A percentile compares a stretch with the other conserved stretches of the same genome.
Conservation (phyloP, 169 alveolate genomes). For the Plasmodium gonderi region DNA sequence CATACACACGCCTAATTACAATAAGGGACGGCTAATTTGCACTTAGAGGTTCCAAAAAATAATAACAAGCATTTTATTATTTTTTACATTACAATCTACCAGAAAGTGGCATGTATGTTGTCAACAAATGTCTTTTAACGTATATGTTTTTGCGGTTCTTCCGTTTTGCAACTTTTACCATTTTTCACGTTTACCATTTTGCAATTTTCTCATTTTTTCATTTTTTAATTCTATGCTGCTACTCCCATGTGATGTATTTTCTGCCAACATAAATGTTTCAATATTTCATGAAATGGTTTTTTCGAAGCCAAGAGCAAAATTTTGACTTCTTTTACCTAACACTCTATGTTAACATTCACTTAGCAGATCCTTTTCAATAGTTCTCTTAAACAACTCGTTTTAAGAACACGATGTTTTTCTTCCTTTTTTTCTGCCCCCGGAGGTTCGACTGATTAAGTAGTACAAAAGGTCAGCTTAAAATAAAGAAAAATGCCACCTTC, state of each 20-base stretch:
- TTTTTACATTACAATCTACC: background rate
- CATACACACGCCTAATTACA: background rate
- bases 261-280: background rate
- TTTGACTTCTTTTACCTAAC: background rate
- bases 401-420: background rate
- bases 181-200: background rate
- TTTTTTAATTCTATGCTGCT: background rate
- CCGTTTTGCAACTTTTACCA: too few species aligned
- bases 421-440: background rate
- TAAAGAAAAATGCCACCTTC: background rate
- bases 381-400: background rate
- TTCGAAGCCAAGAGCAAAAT: background rate
- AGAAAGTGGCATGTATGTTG: background rate
- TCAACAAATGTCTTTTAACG: background rate
- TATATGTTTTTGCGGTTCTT: too few species aligned
- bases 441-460: background rate
- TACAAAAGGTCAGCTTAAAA: background rate
- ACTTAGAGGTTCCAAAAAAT: background rate
- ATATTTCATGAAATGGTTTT: background rate
- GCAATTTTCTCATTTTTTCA: background rate
- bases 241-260: background rate
- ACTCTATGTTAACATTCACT: background rate
- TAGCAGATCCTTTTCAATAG: background rate
- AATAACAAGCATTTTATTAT: background rate
- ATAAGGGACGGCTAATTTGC: background rate